Base-by-base conservation (phyloP, 805 yeast species). In the Cyberlindnera bimundalis region DNA sequence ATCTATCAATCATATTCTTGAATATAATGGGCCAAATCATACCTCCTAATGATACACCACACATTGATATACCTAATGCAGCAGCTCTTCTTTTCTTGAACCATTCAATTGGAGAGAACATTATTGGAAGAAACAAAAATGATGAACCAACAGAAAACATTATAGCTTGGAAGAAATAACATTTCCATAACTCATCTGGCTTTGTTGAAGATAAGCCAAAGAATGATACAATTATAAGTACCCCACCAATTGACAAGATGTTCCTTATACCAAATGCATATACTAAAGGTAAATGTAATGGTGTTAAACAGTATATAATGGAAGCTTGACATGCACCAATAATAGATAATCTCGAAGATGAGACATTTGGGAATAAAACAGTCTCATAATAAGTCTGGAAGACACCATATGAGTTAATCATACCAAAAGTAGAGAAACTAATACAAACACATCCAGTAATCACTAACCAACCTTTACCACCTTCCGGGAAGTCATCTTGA, bases 21-120 rank as follows among this genome's bases (percentile, higher is more conserved):
- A 53, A 53, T 5, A 53, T 42, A 13, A 53, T 37, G 6, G 56
- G 56, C 58, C 56, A 69, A 2, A 64, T 52, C 6, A 71, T 64
- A 46, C 80, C 81, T 26, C 79, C 77, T 2, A 74, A 51, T 33
- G 79, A 79, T 5, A 77, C 75, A 16, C 80, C 80, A 20, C 70
- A 57, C 18, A 67, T 55, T 3, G 72, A 64, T 17, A 72, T 56
- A 10, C 81, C 80, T 48, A 70, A 55, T 1, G 79, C 76, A 14
- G 67, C 59, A 1, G 82, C 80, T 51, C 89, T 67, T 45, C 66
- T 78, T 47, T 72, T 77, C 32, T 74, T 62, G 59, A 84, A 84
- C 82, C 85, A 83, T 41, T 81, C 88, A 0, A 87, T 85, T 16
- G 84, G 55, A 7, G 81, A 59, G 8, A 78, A 71, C 27, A 79